Evolutionary conservation across 1,284 basidiomycete genomes (phyloP).

Genomic region (Takashimella tepidaria): DNA sequence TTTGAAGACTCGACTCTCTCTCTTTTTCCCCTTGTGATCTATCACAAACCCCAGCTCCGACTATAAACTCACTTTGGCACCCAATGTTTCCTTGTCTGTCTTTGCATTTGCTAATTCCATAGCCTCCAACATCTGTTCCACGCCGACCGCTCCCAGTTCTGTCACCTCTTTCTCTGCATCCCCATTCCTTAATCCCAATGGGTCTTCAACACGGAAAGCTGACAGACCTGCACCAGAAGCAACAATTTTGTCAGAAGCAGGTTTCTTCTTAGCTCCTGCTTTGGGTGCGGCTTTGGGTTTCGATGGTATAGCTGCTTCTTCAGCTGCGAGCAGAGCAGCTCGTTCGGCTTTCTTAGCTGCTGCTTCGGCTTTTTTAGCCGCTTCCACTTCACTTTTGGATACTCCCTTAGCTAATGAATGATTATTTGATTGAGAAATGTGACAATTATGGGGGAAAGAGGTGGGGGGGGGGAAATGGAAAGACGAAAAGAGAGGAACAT

Average conservation of each 20-base stretch:
- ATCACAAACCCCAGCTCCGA: constrained; percentile 1
- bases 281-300: constrained; percentile 56
- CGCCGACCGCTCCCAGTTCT: constrained; percentile 74
- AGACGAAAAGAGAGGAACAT: background rate
- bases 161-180: constrained; percentile 53
- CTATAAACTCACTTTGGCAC: constrained; percentile 46
- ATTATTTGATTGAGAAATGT: background rate
- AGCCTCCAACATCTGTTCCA: constrained; percentile 89
- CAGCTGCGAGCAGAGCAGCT: constrained; percentile 61
- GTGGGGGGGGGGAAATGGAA: too few species aligned
- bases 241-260: constrained; percentile 5
- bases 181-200: constrained; percentile 57
- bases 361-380: constrained; percentile 51
- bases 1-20: background rate
- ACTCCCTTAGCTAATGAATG: constrained; percentile 45
- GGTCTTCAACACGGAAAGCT: constrained; percentile 52
- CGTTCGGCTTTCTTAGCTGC: constrained; percentile 53
- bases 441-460: too few species aligned
- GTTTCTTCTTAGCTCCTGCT: constrained; percentile 34
- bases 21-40: background rate
- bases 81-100: constrained; percentile 85
- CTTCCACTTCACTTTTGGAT: constrained; percentile 17
- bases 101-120: constrained; percentile 83
- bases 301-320: constrained; percentile 64
- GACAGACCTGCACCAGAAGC: constrained; percentile 18